Evolutionary conservation across 176 grass and related monocot genomes (phyloP), one percentile per base, ranked within the genome.

Genomic region (Zea luxurians): DNA sequence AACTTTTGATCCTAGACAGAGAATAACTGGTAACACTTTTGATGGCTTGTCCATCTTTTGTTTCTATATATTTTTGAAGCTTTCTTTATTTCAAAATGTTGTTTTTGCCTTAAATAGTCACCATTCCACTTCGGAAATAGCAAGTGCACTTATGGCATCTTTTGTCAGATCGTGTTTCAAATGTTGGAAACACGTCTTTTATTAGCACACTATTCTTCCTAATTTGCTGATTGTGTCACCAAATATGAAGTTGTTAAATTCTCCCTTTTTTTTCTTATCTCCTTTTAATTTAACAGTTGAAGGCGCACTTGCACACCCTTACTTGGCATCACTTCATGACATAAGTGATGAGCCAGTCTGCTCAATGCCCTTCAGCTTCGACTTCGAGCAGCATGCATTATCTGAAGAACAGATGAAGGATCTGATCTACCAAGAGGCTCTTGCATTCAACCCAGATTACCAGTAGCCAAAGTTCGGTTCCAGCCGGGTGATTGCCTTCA

Each of bases 391-490:
- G 53, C 88, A 96, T 78, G 84, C 85, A 40, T 86, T 99, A 74
- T 96, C 96, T 0, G 96, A 99, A 80, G 96, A 99, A 70, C 92
- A 96, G 69, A 99, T 99, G 92, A 99, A 99, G 73, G 96, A 99
- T 80, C 86, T 99, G 65, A 99, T 99, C 73, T 85, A 99, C 58
- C 84, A 86, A 70, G 96, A 99, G 82, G 92, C 71, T 63, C 84
- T 95, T n/a, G 88, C 86, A 10, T 99, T 95, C 88, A 99, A 95
- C 75, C 88, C 91, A 11, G 88, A 93, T 49, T 89, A 92, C 64
- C 90, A 88, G 65, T 83, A 92, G 86, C 74, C 66, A 78, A 70
- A 61, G 16, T 80, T 86, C 41, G 53, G 13, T 66, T 53, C 71
- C 49, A 49, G 42, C 42, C 37, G 10, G 64, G 27, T 27, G 27